Evolutionary conservation across 78 protist species (phyloP).

Genomic region (Diacronema lutheri): DNA sequence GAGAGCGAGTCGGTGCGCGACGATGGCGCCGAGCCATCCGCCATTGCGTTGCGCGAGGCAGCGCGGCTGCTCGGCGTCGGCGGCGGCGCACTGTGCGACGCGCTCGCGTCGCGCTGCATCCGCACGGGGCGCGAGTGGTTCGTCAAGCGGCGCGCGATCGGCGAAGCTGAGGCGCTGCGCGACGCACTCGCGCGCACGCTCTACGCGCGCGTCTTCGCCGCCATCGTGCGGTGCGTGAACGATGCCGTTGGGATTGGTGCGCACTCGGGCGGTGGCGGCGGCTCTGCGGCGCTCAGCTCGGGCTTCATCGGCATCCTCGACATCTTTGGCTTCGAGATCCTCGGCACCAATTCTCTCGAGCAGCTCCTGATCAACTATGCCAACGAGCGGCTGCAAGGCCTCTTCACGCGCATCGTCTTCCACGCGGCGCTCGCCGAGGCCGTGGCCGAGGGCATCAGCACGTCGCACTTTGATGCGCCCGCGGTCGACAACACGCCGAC

Average conservation of each 20-base stretch:
- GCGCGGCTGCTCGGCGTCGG: not conserved
- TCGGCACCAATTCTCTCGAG: constrained; percentile 19
- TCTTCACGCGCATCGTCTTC: constrained; percentile 74
- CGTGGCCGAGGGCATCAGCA: too few relatives aligned
- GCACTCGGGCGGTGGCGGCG: not conserved
- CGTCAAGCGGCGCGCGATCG: not conserved
- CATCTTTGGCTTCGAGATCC: constrained; percentile 83
- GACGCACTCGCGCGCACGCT: not conserved
- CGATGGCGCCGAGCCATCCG: too few relatives aligned
- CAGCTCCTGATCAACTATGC: constrained; percentile 87
- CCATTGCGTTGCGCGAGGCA: not conserved
- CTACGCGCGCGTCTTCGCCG: constrained; percentile 5
- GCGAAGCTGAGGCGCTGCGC: too few relatives aligned
- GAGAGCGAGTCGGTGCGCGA: not conserved
- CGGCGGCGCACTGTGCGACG: not conserved
- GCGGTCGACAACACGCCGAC: too few relatives aligned
- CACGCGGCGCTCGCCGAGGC: too few relatives aligned
- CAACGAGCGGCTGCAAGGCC: constrained; percentile 95
- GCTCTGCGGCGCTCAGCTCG: too few relatives aligned
- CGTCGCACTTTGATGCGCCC: too few relatives aligned
- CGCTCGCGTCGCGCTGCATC: not conserved
- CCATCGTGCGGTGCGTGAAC: not conserved
- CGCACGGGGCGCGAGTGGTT: not conserved
- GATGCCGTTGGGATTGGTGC: too few relatives aligned
- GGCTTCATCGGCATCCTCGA: constrained; percentile 78